A percentile compares a stretch with the other conserved stretches of the same genome.
phyloP scores from a whole-genome alignment of 1,139 yeast species.

The Magnusiomyces tetraspermus region DNA sequence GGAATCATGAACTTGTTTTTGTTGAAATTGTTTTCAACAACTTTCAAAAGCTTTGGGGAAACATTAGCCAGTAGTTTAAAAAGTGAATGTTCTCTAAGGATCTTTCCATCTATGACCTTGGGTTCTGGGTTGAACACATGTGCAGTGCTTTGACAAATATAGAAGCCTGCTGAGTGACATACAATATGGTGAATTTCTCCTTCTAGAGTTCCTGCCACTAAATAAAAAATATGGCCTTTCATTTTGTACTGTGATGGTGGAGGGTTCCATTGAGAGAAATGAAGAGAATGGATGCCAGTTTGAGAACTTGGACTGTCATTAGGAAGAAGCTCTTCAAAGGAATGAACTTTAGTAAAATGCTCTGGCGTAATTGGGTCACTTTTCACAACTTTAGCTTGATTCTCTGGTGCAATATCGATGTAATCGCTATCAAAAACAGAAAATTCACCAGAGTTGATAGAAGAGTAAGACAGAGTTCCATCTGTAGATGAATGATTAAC shows the following conservation, averaged over 20 bases:
- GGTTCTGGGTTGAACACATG: constrained; percentile 58
- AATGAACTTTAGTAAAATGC: background rate
- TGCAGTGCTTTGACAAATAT: constrained; percentile 57
- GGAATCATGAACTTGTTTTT: constrained; percentile 41
- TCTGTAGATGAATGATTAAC: constrained; percentile 25
- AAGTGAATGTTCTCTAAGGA: constrained; percentile 39
- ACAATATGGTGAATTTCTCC: constrained; percentile 73
- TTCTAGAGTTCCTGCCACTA: constrained; percentile 68
- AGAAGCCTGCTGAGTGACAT: constrained; percentile 70
- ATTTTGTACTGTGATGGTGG: constrained; percentile 54
- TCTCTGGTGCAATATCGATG: constrained; percentile 19
- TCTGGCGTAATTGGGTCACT: constrained; percentile 7
- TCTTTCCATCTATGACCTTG: constrained; percentile 35
- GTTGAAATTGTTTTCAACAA: constrained; percentile 37
- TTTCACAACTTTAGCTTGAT: constrained; percentile 10
- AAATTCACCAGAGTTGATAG: constrained; percentile 35
- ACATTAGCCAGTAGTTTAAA: constrained; percentile 43
- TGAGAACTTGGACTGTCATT: background rate
- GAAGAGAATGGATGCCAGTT: constrained; percentile 11
- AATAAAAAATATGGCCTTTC: constrained; percentile 73
- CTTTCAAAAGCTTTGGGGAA: constrained; percentile 43
- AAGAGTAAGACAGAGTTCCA: constrained; percentile 22
- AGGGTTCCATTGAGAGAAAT: constrained; percentile 80
- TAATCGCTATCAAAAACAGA: constrained; percentile 31
- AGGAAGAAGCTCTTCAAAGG: constrained; percentile 6